phyloP scores from a whole-genome alignment of 2,329 filamentous ascomycete species.

The Phoma herbarum region DNA sequence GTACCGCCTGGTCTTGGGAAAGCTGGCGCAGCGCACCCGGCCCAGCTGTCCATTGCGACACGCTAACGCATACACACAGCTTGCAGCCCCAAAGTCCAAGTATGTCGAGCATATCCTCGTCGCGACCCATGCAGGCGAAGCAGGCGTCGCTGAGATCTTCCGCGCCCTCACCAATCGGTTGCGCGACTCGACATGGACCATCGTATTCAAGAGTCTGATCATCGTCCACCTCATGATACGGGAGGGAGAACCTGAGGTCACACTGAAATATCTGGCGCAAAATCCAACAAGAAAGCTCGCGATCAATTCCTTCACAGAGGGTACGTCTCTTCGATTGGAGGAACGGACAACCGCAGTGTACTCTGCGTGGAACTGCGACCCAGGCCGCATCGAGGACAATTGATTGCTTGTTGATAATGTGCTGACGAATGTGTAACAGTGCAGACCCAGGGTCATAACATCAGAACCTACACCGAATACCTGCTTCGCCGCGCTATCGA shows the following conservation, averaged over 20 bases:
- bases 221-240: slow-evolving; percentile 97
- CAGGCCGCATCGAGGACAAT: not conserved
- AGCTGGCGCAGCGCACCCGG: slow-evolving; percentile 3
- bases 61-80: slow-evolving; percentile 60
- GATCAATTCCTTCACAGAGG: slow-evolving; percentile 90
- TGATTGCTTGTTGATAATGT: slow-evolving; percentile 3
- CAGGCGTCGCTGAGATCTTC: slow-evolving; percentile 94
- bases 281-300: slow-evolving; percentile 80
- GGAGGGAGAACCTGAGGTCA: slow-evolving; percentile 89
- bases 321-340: slow-evolving; percentile 60
- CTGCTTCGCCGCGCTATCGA: slow-evolving; percentile 82
- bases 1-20: slow-evolving; percentile 54
- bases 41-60: slow-evolving; percentile 23
- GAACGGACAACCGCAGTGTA: not conserved
- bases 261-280: slow-evolving; percentile 82
- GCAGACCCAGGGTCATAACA: slow-evolving; percentile 94
- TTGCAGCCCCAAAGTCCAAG: slow-evolving; percentile 96
- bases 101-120: slow-evolving; percentile 98
- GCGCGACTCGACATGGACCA: slow-evolving; percentile 98
- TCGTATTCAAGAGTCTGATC: slow-evolving; percentile 97
- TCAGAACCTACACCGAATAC: slow-evolving; percentile 89
- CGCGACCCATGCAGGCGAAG: slow-evolving; percentile 93
- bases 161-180: slow-evolving; percentile 87
- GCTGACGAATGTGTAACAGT: slow-evolving; percentile 69
- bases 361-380: not conserved